Evolutionary conservation across 495 filamentous ascomycete species (phyloP), one percentile per base, ranked within the genome.

Genomic region (Trichocladium antarcticum): DNA sequence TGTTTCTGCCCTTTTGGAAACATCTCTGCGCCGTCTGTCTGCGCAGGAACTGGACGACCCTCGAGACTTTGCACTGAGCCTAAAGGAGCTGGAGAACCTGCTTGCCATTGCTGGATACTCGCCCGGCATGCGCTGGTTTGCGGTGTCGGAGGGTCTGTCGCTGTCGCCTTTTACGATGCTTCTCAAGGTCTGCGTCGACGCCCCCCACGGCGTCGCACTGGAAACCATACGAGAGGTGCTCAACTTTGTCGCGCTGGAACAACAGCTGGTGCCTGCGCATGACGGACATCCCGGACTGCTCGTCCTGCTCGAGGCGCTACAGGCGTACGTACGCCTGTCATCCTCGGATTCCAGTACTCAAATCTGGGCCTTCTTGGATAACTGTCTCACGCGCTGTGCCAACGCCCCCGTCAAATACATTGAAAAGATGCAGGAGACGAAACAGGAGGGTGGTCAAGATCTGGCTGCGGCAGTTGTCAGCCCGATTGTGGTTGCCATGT

Each of bases 101-200:
- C 72, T 94, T 10, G 71, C 79, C 37, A 83, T 95, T 54, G 87
- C 87, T 11, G 73, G 79, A 49, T 78, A 78, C 54, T 90, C 87
- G 10, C 78, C 85, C 14, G 78, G 78, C 14, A 84, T 93, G 76
- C 81, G 82, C 36, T 96, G 89, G 89, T 92, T 77, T 57, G 56
- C 71, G 54, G 68, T 78, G 62, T 57, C 67, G 57, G 56, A 77
- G 62, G 54, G 65, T 45, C 49, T 75, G 34, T 50, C 60, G 5
- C 59, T 77, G n/a, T 83, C 82, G 15, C 82, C 80, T 2, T 83
- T 86, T 41, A 76, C 74, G n/a, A 72, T 71, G 5, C 69, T 87
- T 8, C 56, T 86, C 10, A 77, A 71, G 56, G 61, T 79, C 6
- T 69, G 71, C 27, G 62, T 72, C 12, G 68, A 75, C 32, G 65